These are phyloP conservation scores for Populus euphratica DNA, from an alignment of 345 rosid species.

Conservation along the genomic window DNA sequence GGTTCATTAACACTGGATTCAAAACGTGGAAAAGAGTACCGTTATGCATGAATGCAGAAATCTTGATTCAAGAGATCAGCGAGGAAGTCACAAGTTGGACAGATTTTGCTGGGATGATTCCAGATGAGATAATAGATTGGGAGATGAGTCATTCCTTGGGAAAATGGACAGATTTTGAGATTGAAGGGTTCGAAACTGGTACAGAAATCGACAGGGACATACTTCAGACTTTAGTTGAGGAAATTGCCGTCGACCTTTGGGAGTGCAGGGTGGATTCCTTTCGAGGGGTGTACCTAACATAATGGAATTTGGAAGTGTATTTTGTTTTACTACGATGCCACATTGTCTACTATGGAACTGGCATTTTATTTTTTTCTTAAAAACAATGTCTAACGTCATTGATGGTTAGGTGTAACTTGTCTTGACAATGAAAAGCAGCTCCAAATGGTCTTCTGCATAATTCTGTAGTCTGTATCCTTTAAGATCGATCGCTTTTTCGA, in stretches of 20 bases:
- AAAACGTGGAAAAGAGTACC: constrained; percentile 44
- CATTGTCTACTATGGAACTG: background rate
- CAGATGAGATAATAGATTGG: constrained; percentile 55
- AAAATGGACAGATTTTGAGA: constrained; percentile 68
- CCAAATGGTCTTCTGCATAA: background rate
- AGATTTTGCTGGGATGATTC: constrained; percentile 34
- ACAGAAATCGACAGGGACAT: constrained; percentile 55
- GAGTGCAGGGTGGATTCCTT: constrained; percentile 2
- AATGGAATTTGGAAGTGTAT: background rate
- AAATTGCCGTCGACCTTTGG: constrained; percentile 46
- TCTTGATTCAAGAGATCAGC: constrained; percentile 50
- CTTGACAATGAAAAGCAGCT: background rate
- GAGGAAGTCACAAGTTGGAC: constrained; percentile 66
- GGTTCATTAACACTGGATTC: constrained; percentile 41
- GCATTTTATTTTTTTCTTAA: background rate
- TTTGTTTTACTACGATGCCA: background rate
- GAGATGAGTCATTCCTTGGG: constrained; percentile 62
- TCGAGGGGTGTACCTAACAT: background rate
- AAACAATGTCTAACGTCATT: background rate
- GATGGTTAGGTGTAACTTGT: background rate
- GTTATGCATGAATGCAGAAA: constrained; percentile 26
- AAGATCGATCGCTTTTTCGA: background rate
- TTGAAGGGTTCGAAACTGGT: constrained; percentile 54
- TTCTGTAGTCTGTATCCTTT: background rate
- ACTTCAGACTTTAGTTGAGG: constrained; percentile 50